Evolutionary conservation across 441 rosid species (phyloP), one percentile per base, ranked within the genome.

Genomic region (Aleurites moluccanus): DNA sequence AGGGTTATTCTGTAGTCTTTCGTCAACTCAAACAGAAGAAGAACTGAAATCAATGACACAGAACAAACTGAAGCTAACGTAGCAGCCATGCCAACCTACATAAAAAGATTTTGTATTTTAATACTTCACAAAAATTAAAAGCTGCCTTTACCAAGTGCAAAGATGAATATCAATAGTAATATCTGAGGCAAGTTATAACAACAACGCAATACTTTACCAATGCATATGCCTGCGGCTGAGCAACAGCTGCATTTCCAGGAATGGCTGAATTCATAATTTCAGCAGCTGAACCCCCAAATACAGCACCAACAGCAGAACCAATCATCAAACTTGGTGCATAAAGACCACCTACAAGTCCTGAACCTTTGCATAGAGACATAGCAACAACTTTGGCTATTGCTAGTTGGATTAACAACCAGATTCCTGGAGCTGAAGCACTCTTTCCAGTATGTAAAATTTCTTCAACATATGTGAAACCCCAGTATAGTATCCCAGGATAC

Each of bases 1-100:
- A 95, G 99, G 80, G 92, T 81, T 79, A 90, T 94, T 86, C 96
- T 91, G 85, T 94, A 94, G 81, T 94, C 97, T 83, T 88, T 91
- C n/a, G 99, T 94, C 84, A 92, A 90, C 89, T 94, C 99, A 72
- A 94, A 94, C 74, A 94, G 79, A 73, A 92, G 91, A 73, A 95
- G 83, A 73, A 94, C 95, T 47, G 98, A 95, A 71, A 98, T 95
- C 89, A 95, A 84, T 15, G 99, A 98, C 47, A 92, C 99, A 9
- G 99, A 95, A 86, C 99, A 95, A 79, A 92, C 96, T 75, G 97
- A 95, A 80, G 99, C 99, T 70, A 95, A 81, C 28, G 99, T 90
- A 62, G 99, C 99, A 79, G 99, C 98, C 99, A 95, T 95, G 81
- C 99, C 98, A 73, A 95, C 97, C 98, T 95, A 84, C 80, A 85